Base-by-base conservation (phyloP, 768 basidiomycete species). In the Chlorophyllum brunneum region DNA sequence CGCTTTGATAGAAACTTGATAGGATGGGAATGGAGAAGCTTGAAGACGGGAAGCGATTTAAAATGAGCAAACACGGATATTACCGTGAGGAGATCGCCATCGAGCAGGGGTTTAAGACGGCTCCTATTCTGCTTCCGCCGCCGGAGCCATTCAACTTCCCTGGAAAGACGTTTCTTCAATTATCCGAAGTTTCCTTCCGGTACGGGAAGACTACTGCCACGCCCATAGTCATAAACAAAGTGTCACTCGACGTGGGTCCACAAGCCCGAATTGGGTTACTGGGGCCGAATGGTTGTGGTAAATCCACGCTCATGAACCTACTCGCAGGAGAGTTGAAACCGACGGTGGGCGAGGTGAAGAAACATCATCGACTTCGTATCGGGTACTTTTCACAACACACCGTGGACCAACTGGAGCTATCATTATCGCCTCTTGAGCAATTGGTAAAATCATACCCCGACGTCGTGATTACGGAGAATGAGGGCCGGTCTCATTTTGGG, bases 311-410 rank as follows among this genome's bases (percentile, higher is more conserved):
- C 7, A 79, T 79, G 58, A 75, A 76, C 48, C 54, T 76, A 20
- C 63, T 76, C 34, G 68, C 73, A 13, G 73, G 72, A 54, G 65
- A 59, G 24, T 63, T 79, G 18, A 59, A 64, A 22, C 77, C 81
- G 0, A 69, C 66, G 5, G 61, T 59, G 3, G 85, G 85, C 7
- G 74, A 64, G 24, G 72, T 84, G 8, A 70, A 66, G 26, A 70
- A 71, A 26, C 85, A 86, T 63, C 76, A 82, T 4, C 67, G 72
- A 4, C 67, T 78, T 26, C 70, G 70, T 16, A 76, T 86, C 31
- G 81, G 80, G 1, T 82, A 82, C 65, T 87, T 81, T 59, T 75
- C 75, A 0, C 84, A 87, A 58, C 79, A 83, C 60, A 73, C 75
- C 0, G 82, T 86, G 11, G 83, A 85, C 56, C 70, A 73, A 34